Conservation (phyloP, 257 asterid genomes). For the Penstemon eatonii region DNA sequence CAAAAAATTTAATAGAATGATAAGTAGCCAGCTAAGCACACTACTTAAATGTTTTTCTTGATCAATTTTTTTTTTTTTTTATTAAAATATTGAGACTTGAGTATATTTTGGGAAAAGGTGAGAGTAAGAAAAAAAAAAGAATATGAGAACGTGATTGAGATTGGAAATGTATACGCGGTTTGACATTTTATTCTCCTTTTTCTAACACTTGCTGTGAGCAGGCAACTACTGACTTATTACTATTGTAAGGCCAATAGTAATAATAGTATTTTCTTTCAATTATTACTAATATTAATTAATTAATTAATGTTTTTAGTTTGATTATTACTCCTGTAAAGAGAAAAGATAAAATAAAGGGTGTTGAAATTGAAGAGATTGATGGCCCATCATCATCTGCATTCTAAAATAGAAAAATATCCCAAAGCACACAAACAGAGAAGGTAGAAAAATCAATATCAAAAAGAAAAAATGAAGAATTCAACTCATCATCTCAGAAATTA, state of each 20-base stretch:
- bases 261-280: slow-evolving; percentile 10
- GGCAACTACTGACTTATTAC: slow-evolving; percentile 18
- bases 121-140: no score
- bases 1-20: no score
- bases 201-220: slow-evolving; percentile 19
- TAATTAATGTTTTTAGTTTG: not conserved
- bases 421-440: slow-evolving; percentile 16
- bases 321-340: slow-evolving; percentile 19
- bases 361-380: slow-evolving; percentile 22
- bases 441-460: slow-evolving; percentile 5
- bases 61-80: no score
- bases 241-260: slow-evolving; percentile 10
- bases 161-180: slow-evolving; percentile 23
- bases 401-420: not conserved
- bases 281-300: not conserved
- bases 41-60: no score
- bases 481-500: slow-evolving; percentile 4
- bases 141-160: no score
- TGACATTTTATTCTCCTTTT: slow-evolving; percentile 12
- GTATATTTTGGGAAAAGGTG: no score
- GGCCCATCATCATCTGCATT: slow-evolving; percentile 28
- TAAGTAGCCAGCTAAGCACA: no score
- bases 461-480: slow-evolving; percentile 1
- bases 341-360: slow-evolving; percentile 19
- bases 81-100: no score